Base-by-base conservation (phyloP, 2,329 filamentous ascomycete genomes). In the Aspergillus pseudotamarii region DNA sequence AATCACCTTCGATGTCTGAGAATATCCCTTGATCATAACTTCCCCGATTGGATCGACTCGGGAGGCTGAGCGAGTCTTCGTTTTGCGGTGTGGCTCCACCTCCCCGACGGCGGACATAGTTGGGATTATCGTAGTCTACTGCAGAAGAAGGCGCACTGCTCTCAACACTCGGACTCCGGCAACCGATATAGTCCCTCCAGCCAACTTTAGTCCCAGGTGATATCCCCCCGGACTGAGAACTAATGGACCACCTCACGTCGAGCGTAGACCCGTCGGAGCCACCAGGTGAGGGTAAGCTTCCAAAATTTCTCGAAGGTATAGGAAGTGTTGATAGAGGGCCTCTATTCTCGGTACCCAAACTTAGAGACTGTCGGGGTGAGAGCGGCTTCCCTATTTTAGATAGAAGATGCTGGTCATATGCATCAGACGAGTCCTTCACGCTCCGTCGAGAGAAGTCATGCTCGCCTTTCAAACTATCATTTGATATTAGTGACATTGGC, bases 1-100 rank as follows among this genome's bases (percentile, higher is more conserved):
- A 75, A 28, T 82, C 80, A 6, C 73, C 74, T 65, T 82, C 80
- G n/a, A 77, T 73, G 62, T 81, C 83, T 4, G 81, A 79, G 69
- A 87, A 86, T 58, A 84, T 79, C 65, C 83, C 81, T 57, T 86
- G 85, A 67, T 90, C 88, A 77, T 89, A 88, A 72, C 86, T 89
- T 54, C 87, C 85, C 61, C 86, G 81, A 64, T 87, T 84, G 19
- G 85, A 86, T 54, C 81, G 78, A 67, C 80, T 82, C 19, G 82
- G 78, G 46, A 85, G 68, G 64, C 83, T 84, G 34, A 80, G 78
- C 48, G 75, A 74, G 61, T 87, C 86, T 62, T 88, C 86, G 34
- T 72, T 62, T 64, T 81, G 76, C 26, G 79, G 76, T 2, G 80
- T 80, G 14, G 83, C 83, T 63, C 81, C 79, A 68, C 81, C 82